Percentiles rank a stretch among this genome's conserved stretches.
Conservation (phyloP, 2,329 filamentous ascomycete genomes). For the Neodidymelliopsis sp. region DNA sequence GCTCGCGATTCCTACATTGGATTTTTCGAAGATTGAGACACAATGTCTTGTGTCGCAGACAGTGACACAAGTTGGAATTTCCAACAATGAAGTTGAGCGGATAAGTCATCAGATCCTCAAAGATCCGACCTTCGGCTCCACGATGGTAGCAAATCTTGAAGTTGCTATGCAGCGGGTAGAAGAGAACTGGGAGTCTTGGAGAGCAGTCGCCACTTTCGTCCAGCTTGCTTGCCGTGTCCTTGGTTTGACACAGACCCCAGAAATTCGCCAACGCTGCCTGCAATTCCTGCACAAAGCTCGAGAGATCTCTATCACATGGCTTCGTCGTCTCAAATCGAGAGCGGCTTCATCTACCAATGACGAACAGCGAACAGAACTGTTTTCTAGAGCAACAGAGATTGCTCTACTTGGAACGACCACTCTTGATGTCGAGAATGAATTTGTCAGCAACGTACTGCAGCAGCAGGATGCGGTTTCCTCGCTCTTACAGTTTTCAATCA, state of each 20-base stretch:
- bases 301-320: constrained; percentile 52
- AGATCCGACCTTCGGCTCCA: constrained; percentile 44
- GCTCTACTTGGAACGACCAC: constrained; percentile 55
- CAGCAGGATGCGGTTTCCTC: constrained; percentile 19
- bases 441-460: constrained; percentile 40
- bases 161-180: constrained; percentile 13
- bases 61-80: constrained; percentile 57
- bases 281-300: constrained; percentile 46
- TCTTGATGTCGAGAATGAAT: constrained; percentile 53
- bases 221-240: constrained; percentile 54
- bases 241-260: constrained; percentile 44
- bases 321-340: constrained; percentile 42
- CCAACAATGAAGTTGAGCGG: constrained; percentile 30
- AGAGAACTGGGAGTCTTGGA: constrained; percentile 50
- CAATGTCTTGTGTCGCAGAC: constrained; percentile 59
- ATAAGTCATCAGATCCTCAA: constrained; percentile 48
- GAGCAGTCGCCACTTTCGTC: constrained; percentile 52
- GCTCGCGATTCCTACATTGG: constrained; percentile 56
- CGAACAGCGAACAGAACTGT: constrained; percentile 41
- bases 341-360: constrained; percentile 30
- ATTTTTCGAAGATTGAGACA: constrained; percentile 61
- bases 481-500: constrained; percentile 33
- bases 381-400: constrained; percentile 48
- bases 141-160: constrained; percentile 27
- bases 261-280: constrained; percentile 37